Evolutionary conservation across 768 basidiomycete species (phyloP), one percentile per base, ranked within the genome.

Genomic region (Russula earlei): DNA sequence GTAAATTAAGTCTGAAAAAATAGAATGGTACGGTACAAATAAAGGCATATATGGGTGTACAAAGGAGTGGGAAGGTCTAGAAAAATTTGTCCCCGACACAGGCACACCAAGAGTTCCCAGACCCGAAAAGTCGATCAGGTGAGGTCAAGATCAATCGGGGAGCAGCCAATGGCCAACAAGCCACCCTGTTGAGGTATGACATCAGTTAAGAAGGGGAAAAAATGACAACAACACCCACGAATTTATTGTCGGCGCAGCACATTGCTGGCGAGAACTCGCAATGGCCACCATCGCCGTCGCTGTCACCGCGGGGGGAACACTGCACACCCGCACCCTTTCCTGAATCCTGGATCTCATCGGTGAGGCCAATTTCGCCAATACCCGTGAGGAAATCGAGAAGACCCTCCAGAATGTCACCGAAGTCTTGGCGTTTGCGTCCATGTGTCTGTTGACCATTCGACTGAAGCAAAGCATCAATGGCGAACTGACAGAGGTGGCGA

Each of bases 21-120:
- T 47, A 41, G 53, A 47, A 53, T 53, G 43, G 25, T 53, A 53
- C 22, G 11, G n/a, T 37, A 17, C 19, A 31, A 52, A 51, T 22
- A 41, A 41, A 31, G 40, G 42, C 17, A 34, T 10, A 10, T 34
- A 31, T n/a, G 20, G 9, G 31, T 42, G 43, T 53, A 45, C 24
- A 45, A 44, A 53, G 19, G 50, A 52, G 44, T 34, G 50, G 34
- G 4, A 46, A 25, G 20, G 42, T 40, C 37, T 52, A 52, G 46
- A 20, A 42, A 41, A 49, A 25, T 37, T 12, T 43, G 40, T 53
- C 33, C 51, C 56, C n/a, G 40, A 36, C 24, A 48, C n/a, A 15
- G 29, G 40, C n/a, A 33, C 37, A 22, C 10, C 10, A 3, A 5
- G 24, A 27, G n/a, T 11, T n/a, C n/a, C 5, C 11, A 19, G 36